phyloP scores from a whole-genome alignment of 345 rosid species.

The Brassica carinata region DNA sequence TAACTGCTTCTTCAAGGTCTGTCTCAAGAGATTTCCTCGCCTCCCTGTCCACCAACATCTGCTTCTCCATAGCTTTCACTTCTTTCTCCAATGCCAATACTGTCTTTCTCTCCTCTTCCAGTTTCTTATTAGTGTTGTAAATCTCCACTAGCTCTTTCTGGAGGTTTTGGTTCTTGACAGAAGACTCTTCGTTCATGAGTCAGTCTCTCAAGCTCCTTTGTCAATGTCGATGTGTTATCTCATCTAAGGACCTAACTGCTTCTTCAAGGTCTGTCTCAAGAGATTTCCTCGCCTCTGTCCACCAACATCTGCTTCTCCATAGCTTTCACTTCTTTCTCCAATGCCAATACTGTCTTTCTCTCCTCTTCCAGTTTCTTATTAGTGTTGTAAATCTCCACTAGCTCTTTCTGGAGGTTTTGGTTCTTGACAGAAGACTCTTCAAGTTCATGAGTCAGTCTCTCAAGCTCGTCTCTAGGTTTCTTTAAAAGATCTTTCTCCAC shows the following conservation, averaged over 20 bases:
- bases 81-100: neutral
- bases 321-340: neutral
- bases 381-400: conserved; percentile 35
- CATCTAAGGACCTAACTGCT: neutral
- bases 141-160: neutral
- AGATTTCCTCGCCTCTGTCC: neutral
- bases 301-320: neutral
- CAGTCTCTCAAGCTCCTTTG: neutral
- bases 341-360: neutral
- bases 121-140: conserved; percentile 52
- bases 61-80: neutral
- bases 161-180: neutral
- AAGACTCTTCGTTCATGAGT: neutral
- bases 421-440: neutral
- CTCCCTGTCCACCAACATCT: neutral
- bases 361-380: conserved; percentile 49
- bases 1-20: neutral
- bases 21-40: neutral
- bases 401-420: neutral
- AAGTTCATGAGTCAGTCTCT: neutral
- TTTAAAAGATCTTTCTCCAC: neutral
- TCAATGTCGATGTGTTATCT: neutral
- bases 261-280: neutral
- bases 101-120: conserved; percentile 24
- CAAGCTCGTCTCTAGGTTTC: neutral